Base-by-base conservation (phyloP, 345 rosid species). In the Gossypium sturtianum region DNA sequence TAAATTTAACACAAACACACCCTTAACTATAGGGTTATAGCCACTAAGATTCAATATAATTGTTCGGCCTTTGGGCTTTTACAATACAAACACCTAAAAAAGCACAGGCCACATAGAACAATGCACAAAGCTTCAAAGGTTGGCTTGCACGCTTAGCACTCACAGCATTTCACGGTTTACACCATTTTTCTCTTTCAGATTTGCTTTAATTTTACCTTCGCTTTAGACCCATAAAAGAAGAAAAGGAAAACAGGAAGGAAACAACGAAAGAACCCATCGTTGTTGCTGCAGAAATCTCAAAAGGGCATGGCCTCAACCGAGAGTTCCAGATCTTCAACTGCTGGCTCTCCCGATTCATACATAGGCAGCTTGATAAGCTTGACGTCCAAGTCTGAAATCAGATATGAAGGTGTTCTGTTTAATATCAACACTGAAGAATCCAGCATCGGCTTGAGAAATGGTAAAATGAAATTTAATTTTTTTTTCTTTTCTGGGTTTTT, bases 341-440 rank as follows among this genome's bases (percentile, higher is more conserved):
- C 73, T 48, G 77, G 75, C 15, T 61, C 80, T 17, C 78, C 83
- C 41, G 80, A 87, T 82, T 87, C 88, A 2, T 87, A 85, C 77
- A 80, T 87, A 51, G 88, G 90, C 19, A 85, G 87, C 80, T 79
- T 85, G 80, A 87, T 87, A 51, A 87, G 89, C 81, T 68, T 85
- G 83, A 87, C 90, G 4, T 87, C 90, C n/a, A 87, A 87, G 80
- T 82, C 84, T 41, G 89, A 87, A 82, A 87, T 87, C 78, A 82
- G 90, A 64, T 87, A 87, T 64, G 88, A 87, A 60, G 90, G 90
- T 49, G 78, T 85, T 73, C 87, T 85, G 49, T 87, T 82, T 70
- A 87, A 85, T 71, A 87, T 87, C 78, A 87, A 85, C 80, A 82
- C 88, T 1, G 84, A 85, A 12, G 90, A 85, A 78, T 85, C 90